Base-by-base conservation (phyloP, 2,329 filamentous ascomycete species). In the Fusarium liriodendri region DNA sequence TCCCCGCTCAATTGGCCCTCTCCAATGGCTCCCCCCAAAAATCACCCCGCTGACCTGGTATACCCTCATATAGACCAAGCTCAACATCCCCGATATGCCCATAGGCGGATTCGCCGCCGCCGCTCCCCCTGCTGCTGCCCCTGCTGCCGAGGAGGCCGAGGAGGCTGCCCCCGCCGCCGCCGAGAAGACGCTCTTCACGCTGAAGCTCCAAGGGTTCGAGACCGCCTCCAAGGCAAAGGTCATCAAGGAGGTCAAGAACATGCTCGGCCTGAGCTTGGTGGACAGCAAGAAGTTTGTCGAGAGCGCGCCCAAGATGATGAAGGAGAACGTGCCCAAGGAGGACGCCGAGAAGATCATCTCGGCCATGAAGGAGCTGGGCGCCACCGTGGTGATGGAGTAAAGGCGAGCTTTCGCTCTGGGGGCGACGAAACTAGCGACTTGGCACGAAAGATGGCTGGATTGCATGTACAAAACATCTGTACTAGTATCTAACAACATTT, bases 211-310 rank as follows among this genome's bases (percentile, higher is more conserved):
- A 84, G 93, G 93, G 38, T 97, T 98, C 83, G 97, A 99, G 62
- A 89, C 95, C 32, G 89, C 86, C 60, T 87, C 96, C 75, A 99
- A 99, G 89, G 95, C 97, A 80, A 99, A 99, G 93, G 89, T 99
- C 80, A 99, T 99, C 90, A 99, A 99, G 91, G 97, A 99, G 88
- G 90, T 99, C 87, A 99, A 99, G 92, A 92, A 91, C 81, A 89
- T 99, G 91, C 88, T 99, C 70, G 97, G 97, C 50, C 86, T 99
- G 82, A 97, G 94, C 83, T 89, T 99, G 87, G 97, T 99, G 78
- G 97, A 99, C 86, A 97, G 94, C 87, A 99, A 99, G 93, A 99
- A 99, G 89, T 99, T 99, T 81, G 97, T 99, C 76, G 97, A 99
- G 89, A 95, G 94, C 82, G 95, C 94, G 78, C 97, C 97, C 75